phyloP scores from a whole-genome alignment of 2,329 filamentous ascomycete species.

The Penicillium hesseltinei region DNA sequence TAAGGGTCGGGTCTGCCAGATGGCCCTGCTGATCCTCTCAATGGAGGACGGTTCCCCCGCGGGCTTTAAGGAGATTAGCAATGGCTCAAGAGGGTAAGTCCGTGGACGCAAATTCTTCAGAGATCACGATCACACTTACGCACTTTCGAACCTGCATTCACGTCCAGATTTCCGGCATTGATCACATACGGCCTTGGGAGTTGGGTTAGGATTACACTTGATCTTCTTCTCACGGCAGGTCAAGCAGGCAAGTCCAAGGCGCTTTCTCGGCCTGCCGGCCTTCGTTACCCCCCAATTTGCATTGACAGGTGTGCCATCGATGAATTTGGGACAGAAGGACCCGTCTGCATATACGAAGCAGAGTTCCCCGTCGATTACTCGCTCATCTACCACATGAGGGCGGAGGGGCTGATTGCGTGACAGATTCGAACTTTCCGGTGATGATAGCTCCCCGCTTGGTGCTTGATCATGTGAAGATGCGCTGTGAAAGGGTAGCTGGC shows the following conservation, averaged over 20 bases:
- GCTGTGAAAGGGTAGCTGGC: constrained; percentile 19
- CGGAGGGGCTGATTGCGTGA: constrained; percentile 20
- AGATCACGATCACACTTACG: constrained; percentile 57
- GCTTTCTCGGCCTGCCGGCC: constrained; percentile 87
- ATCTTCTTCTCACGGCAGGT: constrained; percentile 97
- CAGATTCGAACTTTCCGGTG: constrained; percentile 16
- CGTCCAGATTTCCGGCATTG: constrained; percentile 91
- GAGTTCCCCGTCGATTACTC: constrained; percentile 65
- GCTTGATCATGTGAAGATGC: constrained; percentile 16
- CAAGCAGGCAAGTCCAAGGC: constrained; percentile 86
- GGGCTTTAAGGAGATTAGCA: constrained; percentile 27
- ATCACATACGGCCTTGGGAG: constrained; percentile 55
- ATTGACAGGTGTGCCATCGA: constrained; percentile 84
- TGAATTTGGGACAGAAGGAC: constrained; percentile 75
- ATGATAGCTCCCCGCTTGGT: constrained; percentile 13
- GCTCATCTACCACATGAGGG: constrained; percentile 42
- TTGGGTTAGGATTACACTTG: constrained; percentile 91
- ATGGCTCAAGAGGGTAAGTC: neutral
- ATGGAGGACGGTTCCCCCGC: constrained; percentile 34
- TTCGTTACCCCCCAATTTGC: constrained; percentile 93
- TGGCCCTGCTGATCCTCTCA: constrained; percentile 20
- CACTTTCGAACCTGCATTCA: constrained; percentile 79
- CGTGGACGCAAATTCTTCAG: neutral
- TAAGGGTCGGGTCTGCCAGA: constrained; percentile 24
- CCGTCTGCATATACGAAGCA: constrained; percentile 88